Evolutionary conservation across 768 basidiomycete species (phyloP), one percentile per base, ranked within the genome.

Genomic region (Leccinum sublutescens): DNA sequence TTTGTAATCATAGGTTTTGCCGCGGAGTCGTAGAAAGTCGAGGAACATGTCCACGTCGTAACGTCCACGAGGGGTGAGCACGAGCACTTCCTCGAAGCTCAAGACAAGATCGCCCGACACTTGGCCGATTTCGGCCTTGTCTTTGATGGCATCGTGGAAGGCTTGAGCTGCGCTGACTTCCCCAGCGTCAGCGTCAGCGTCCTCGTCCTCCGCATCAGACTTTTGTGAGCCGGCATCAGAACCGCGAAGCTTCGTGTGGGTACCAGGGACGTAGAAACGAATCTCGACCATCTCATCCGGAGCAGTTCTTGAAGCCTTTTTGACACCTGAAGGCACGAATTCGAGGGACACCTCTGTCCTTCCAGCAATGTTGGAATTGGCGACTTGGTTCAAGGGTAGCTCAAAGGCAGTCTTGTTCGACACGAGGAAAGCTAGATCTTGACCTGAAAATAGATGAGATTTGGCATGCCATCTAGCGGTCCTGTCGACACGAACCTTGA

Each of bases 281-380:
- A 98, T 95, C 74, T 99, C 97, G 47, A 93, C 87, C 79, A 98
- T 85, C 72, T 98, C 95, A 65, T 98, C 96, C 0, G 78, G 77
- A 0, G 75, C 78, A 47, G 71, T 65, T 63, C 76, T 73, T 43
- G 78, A 67, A 17, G 75, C 61, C 65, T 81, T 79, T 68, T 80
- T 84, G 19, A 76, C 72, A 2, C 73, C 68, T 21, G 81, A 76
- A 53, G 79, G 75, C 29, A 84, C 78, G 70, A 98, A 97, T 71
- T 99, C 97, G n/a, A 99, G 85, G 0, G 97, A 94, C n/a, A 99
- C 97, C 72, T 99, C 97, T 10, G 93, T 95, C 61, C 93, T 92
- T 21, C 93, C 94, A 12, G 94, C 93, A 66, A 98, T 98, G 76
- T 98, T 98, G 50, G 97, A 97, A 74, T 99, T 99, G 65, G 92